Evolutionary conservation across 1,139 yeast species (phyloP).

Genomic region (Yamadazyma conglobata): DNA sequence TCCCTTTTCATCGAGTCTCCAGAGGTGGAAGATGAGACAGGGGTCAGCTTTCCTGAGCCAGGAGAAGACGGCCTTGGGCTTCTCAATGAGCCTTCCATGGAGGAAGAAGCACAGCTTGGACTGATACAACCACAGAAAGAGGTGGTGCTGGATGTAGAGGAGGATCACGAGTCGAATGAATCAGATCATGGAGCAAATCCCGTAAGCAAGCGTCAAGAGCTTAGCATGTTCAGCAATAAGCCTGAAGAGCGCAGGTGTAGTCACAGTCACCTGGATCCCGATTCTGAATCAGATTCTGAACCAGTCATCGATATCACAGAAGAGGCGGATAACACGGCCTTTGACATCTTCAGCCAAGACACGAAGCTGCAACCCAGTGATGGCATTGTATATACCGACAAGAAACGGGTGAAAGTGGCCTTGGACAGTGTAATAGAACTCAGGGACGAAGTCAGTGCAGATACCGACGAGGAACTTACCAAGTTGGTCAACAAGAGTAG

Average conservation of each 20-base stretch:
- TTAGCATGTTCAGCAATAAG: background rate
- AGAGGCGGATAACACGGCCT: background rate
- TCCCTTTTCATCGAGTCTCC: no score
- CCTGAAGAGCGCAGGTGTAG: background rate
- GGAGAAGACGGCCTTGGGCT: background rate
- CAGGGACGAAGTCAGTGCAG: constrained; percentile 45
- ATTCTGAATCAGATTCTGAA: background rate
- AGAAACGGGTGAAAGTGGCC: constrained; percentile 31
- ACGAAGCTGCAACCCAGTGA: no score
- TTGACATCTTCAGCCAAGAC: no score
- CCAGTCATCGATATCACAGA: background rate
- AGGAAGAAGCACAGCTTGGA: no score
- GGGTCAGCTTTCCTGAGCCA: no score
- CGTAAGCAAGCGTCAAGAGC: background rate
- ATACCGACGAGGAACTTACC: constrained; percentile 54
- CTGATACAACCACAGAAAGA: no score
- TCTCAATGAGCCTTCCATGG: background rate
- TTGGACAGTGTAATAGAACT: constrained; percentile 60
- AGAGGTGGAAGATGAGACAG: no score
- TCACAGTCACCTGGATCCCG: background rate
- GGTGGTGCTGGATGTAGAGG: constrained; percentile 4
- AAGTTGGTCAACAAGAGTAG: constrained; percentile 66
- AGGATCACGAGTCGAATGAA: constrained; percentile 7
- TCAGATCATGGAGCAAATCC: constrained; percentile 6
- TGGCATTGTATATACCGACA: constrained; percentile 10